A percentile compares a stretch with the other conserved stretches of the same genome.
phyloP scores from a whole-genome alignment of 2,329 filamentous ascomycete genomes.

The Penicillium sp. region DNA sequence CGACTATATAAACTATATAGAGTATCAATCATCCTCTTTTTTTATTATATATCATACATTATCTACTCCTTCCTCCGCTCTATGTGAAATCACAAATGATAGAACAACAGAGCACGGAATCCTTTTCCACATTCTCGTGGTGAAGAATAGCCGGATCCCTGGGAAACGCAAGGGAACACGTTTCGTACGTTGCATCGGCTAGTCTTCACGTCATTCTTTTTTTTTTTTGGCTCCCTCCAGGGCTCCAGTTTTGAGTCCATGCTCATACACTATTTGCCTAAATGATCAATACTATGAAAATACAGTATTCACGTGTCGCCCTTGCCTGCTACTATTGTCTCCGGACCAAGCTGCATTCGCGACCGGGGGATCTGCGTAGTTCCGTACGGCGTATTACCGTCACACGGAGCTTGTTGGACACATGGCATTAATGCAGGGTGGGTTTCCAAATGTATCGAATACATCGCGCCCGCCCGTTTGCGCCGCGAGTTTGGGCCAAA shows the following conservation, averaged over 20 bases:
- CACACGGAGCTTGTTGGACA: slow-evolving; percentile 13
- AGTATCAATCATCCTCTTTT: not conserved
- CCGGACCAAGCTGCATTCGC: slow-evolving; percentile 5
- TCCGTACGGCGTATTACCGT: slow-evolving; percentile 1
- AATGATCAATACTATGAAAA: not conserved
- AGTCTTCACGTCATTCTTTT: slow-evolving; percentile 9
- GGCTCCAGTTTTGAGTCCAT: too few species aligned
- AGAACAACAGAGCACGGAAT: not conserved
- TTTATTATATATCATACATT: slow-evolving; percentile 10
- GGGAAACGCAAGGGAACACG: slow-evolving; percentile 9
- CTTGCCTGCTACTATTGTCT: slow-evolving; percentile 1
- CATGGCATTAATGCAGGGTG: slow-evolving; percentile 18
- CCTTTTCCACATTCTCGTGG: not conserved
- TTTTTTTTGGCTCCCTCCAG: too few species aligned
- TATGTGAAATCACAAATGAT: not conserved
- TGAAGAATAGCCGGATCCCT: not conserved
- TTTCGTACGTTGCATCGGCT: slow-evolving; percentile 1
- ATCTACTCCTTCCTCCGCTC: not conserved
- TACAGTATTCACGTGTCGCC: slow-evolving; percentile 9
- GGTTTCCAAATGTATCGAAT: not conserved
- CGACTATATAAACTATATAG: too few species aligned
- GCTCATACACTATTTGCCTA: too few species aligned
- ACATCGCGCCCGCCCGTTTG: not conserved
- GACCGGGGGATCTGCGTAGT: slow-evolving; percentile 7
- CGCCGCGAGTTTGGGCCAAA: not conserved